A percentile compares a stretch with the other conserved stretches of the same genome.
These are phyloP conservation scores for Pelargonium australe DNA, from an alignment of 441 rosid genomes.

Conservation along the genomic window DNA sequence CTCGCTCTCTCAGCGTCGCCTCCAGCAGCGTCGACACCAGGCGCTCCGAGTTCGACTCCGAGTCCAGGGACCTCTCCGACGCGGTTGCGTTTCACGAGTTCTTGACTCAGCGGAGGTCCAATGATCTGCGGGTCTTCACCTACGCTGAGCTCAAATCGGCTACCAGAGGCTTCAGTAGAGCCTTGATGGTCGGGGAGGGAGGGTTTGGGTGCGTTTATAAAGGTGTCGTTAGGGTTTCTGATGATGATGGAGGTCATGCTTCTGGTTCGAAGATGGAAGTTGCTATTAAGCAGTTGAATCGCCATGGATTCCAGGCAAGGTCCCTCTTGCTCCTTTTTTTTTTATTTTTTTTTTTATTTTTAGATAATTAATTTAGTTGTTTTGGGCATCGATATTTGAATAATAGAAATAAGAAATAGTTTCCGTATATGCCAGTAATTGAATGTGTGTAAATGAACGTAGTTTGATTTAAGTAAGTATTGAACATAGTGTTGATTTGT, in stretches of 20 bases:
- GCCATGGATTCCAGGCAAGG: slow-evolving; percentile 88
- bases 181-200: slow-evolving; percentile 60
- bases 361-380: background rate
- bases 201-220: slow-evolving; percentile 64
- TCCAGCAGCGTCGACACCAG: slow-evolving; percentile 57
- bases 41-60: slow-evolving; percentile 76
- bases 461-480: background rate
- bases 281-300: slow-evolving; percentile 66
- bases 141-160: slow-evolving; percentile 57
- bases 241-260: slow-evolving; percentile 21
- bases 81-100: slow-evolving; percentile 43
- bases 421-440: background rate
- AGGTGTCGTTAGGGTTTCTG: slow-evolving; percentile 44
- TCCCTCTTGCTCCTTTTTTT: slow-evolving; percentile 7
- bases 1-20: slow-evolving; percentile 83
- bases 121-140: slow-evolving; percentile 59
- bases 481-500: background rate
- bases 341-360: background rate
- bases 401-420: background rate
- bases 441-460: background rate
- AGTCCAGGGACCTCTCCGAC: slow-evolving; percentile 64
- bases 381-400: background rate
- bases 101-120: slow-evolving; percentile 54
- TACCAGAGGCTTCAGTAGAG: slow-evolving; percentile 52
- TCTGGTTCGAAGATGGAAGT: slow-evolving; percentile 38